These are phyloP conservation scores for Cochlearia excelsa DNA, from an alignment of 345 rosid genomes.

Conservation along the genomic window DNA sequence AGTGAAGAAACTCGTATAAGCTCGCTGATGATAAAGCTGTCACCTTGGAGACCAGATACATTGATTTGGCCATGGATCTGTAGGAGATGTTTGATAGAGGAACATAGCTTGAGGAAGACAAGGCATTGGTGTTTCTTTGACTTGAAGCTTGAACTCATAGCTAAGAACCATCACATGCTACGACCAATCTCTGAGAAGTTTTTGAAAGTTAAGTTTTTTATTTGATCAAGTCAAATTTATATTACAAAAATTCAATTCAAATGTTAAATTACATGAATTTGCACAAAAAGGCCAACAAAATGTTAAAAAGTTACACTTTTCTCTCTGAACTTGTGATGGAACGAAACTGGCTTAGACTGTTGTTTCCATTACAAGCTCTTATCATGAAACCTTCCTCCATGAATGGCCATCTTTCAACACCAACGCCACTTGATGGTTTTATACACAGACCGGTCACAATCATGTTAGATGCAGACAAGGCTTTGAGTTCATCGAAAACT, in stretches of 20 bases:
- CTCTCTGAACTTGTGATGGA: not conserved
- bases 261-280: slow-evolving; percentile 10
- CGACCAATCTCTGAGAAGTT: too few relatives aligned
- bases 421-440: slow-evolving; percentile 9
- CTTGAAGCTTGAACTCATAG: slow-evolving; percentile 31
- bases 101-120: slow-evolving; percentile 49
- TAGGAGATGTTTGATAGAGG: slow-evolving; percentile 48
- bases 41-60: slow-evolving; percentile 49
- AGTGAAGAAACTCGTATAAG: slow-evolving; percentile 52
- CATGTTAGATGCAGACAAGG: slow-evolving; percentile 43
- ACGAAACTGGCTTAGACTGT: not conserved
- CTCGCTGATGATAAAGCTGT: slow-evolving; percentile 47
- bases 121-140: slow-evolving; percentile 50
- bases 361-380: slow-evolving; percentile 41
- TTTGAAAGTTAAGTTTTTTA: too few relatives aligned
- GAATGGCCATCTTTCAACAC: slow-evolving; percentile 44
- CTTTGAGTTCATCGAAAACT: slow-evolving; percentile 4
- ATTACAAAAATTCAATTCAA: too few relatives aligned
- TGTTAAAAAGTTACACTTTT: not conserved
- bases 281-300: slow-evolving; percentile 1
- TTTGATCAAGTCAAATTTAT: not conserved
- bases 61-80: slow-evolving; percentile 65
- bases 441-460: slow-evolving; percentile 49
- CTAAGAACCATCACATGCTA: too few relatives aligned
- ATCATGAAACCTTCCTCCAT: slow-evolving; percentile 46